Conservation (phyloP, 2,329 filamentous ascomycete genomes). For the Neobulgaria alba region DNA sequence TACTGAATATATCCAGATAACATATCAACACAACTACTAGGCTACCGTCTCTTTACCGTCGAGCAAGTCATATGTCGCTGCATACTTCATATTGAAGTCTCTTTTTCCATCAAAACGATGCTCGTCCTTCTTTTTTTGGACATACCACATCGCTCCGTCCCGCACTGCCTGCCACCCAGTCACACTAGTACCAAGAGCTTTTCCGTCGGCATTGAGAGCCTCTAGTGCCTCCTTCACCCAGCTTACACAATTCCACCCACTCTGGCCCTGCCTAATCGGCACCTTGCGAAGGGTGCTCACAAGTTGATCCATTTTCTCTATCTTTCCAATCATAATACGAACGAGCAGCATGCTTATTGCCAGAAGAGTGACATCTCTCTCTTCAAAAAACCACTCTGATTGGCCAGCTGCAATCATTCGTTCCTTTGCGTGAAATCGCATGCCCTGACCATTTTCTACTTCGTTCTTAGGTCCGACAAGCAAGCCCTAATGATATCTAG, state of each 20-base stretch:
- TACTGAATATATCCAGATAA: too few relatives aligned
- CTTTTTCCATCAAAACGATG: constrained; percentile 13
- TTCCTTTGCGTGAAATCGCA: background rate
- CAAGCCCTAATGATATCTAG: too few relatives aligned
- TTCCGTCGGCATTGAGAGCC: constrained; percentile 29
- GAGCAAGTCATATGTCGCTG: constrained; percentile 9
- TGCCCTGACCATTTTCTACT: too few relatives aligned
- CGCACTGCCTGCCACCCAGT: constrained; percentile 33
- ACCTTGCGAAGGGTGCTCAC: constrained; percentile 1
- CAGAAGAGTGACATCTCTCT: background rate
- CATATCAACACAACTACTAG: too few relatives aligned
- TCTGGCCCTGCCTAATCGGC: constrained; percentile 30
- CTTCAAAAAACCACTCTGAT: background rate
- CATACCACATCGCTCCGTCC: constrained; percentile 29
- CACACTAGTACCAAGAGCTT: constrained; percentile 31
- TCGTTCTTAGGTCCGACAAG: background rate
- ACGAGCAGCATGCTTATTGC: background rate
- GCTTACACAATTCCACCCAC: constrained; percentile 32
- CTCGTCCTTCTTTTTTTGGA: constrained; percentile 26
- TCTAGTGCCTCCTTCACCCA: constrained; percentile 33
- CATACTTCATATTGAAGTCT: constrained; percentile 7
- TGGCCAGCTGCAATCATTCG: background rate
- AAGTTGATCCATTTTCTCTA: background rate
- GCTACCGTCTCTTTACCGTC: constrained; percentile 6
- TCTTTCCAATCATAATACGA: constrained; percentile 1